These are phyloP conservation scores for Gypsophila paniculata DNA, from an alignment of 179 eudicot species.

Conservation along the genomic window DNA sequence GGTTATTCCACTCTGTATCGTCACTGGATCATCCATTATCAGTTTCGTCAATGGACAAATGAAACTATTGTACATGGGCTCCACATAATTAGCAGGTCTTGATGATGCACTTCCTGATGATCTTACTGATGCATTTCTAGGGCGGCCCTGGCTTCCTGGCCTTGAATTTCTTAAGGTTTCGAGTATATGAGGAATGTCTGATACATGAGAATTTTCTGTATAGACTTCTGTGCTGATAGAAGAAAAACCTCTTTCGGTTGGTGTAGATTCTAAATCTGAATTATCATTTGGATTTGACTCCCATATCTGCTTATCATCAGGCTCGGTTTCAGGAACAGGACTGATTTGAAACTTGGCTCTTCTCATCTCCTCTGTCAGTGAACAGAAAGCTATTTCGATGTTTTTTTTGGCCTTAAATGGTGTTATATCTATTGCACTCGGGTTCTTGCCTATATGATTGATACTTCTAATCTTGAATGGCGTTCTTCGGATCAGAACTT, in stretches of 20 bases:
- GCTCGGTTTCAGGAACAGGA: slow-evolving; percentile 24
- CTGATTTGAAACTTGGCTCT: slow-evolving; percentile 30
- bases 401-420: slow-evolving; percentile 39
- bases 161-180: slow-evolving; percentile 7
- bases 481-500: slow-evolving; percentile 26
- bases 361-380: slow-evolving; percentile 65
- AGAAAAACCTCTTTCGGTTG: slow-evolving; percentile 8
- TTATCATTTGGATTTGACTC: slow-evolving; percentile 8
- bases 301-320: slow-evolving; percentile 21
- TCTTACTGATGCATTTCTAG: slow-evolving; percentile 21
- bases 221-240: slow-evolving; percentile 17
- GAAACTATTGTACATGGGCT: slow-evolving; percentile 64
- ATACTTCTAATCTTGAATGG: slow-evolving; percentile 45
- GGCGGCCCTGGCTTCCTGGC: slow-evolving; percentile 14
- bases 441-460: slow-evolving; percentile 52
- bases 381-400: slow-evolving; percentile 36
- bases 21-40: slow-evolving; percentile 84
- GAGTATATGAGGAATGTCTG: slow-evolving; percentile 18
- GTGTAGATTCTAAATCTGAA: slow-evolving; percentile 13
- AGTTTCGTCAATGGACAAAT: slow-evolving; percentile 62
- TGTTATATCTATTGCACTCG: slow-evolving; percentile 46
- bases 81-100: slow-evolving; percentile 46
- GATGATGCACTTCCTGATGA: slow-evolving; percentile 32
- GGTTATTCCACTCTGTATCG: slow-evolving; percentile 67
- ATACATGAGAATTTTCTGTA: slow-evolving; percentile 24